Evolutionary conservation across 2,329 filamentous ascomycete species (phyloP), one percentile per base, ranked within the genome.

Genomic region (Penicillium sp.): DNA sequence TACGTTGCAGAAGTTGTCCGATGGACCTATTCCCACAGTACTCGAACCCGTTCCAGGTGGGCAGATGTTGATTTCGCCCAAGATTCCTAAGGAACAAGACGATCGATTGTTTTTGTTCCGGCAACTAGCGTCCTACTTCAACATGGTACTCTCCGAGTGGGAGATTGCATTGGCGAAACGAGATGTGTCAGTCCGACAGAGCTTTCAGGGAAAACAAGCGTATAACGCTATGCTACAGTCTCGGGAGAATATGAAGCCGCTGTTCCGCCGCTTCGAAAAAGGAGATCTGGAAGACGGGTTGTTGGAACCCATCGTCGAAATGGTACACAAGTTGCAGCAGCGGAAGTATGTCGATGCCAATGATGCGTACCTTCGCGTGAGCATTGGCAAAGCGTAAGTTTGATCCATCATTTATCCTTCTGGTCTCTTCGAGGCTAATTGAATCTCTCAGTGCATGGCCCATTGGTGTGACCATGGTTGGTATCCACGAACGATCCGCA

Each of bases 401-500:
- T 22, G 5, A 22, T 22, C 5, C 16, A 17, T 31, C 32, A 8
- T 27, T 16, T 32, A 37, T 11, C 11, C 11, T n/a, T 4, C 18
- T 34, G 35, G 7, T 25, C 5, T 3, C 9, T 30, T 6, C 23
- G 32, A 5, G 17, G 18, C 51, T 56, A 47, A 55, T 36, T 28
- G 22, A 14, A 38, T 6, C 33, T 6, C 33, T 12, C 41, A 74
- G 71, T 45, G 92, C 92, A 11, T 98, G 92, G 92, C 92, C 92
- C 15, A 98, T 98, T 57, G 92, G 92, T 67, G 92, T 98, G 26
- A 98, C 92, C 63, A 98, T 96, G 92, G 92, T 98, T 57, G 92
- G 92, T 73, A 98, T 98, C 55, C 92, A 98, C 76, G 92, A 96
- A 72, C 80, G 92, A 59, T 92, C 84, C 51, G 90, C 92, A 13